These are phyloP conservation scores for Auxenochlorella pyrenoidosa DNA, from an alignment of 139 green algal genomes.

Conservation along the genomic window DNA sequence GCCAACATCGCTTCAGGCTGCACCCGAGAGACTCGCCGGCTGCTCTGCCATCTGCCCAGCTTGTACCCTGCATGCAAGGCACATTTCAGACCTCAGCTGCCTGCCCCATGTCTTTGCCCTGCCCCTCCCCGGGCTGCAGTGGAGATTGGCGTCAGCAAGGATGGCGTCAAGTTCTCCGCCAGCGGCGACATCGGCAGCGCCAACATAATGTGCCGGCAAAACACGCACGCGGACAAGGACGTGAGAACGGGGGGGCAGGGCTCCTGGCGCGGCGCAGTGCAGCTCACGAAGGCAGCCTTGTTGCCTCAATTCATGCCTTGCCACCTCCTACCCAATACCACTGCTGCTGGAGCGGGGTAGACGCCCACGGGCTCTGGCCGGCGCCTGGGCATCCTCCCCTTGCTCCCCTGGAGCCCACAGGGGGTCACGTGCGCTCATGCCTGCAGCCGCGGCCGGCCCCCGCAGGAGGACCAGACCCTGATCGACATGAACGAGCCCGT, in stretches of 20 bases:
- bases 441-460: not conserved
- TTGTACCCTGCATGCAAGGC: too few relatives aligned
- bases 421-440: not conserved
- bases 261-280: too few relatives aligned
- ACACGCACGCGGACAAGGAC: conserved; percentile 35
- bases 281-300: too few relatives aligned
- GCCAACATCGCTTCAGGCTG: too few relatives aligned
- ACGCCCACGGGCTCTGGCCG: too few relatives aligned
- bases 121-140: conserved; percentile 18
- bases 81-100: not conserved
- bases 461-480: conserved; percentile 79
- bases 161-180: conserved; percentile 95
- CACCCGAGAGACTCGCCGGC: too few relatives aligned
- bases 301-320: too few relatives aligned
- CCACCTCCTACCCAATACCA: too few relatives aligned
- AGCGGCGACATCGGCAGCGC: conserved; percentile 93
- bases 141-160: conserved; percentile 93
- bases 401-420: too few relatives aligned
- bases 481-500: conserved; percentile 95
- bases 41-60: too few relatives aligned
- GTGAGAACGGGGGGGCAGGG: not conserved
- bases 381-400: too few relatives aligned
- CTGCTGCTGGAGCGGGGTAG: too few relatives aligned
- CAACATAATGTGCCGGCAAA: conserved; percentile 86
- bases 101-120: not conserved